These are phyloP conservation scores for Peronospora destructor DNA, from an alignment of 352 stramenopile species.

Conservation along the genomic window DNA sequence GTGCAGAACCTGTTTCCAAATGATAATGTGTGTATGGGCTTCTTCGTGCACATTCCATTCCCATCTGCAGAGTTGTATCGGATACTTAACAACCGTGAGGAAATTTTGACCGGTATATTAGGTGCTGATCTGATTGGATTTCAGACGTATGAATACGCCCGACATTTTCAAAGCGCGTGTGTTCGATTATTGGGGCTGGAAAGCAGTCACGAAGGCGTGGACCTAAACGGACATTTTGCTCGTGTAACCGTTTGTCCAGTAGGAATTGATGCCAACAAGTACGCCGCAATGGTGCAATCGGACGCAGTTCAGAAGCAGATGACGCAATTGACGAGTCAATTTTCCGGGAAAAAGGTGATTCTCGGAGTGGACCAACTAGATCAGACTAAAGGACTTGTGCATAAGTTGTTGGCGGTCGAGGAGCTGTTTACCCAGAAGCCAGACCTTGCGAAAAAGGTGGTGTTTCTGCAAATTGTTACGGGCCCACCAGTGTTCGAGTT, in stretches of 20 bases:
- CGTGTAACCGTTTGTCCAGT: conserved; percentile 84
- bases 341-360: conserved; percentile 81
- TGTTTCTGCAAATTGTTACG: conserved; percentile 91
- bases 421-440: conserved; percentile 82
- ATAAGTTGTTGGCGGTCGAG: conserved; percentile 87
- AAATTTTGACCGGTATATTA: conserved; percentile 84
- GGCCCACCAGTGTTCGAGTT: conserved; percentile 43
- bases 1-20: conserved; percentile 86
- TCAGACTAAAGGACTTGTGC: conserved; percentile 85
- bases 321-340: conserved; percentile 49
- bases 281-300: conserved; percentile 51
- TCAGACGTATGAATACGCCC: conserved; percentile 87
- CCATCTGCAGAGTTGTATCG: conserved; percentile 86
- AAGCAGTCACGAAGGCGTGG: conserved; percentile 84
- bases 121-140: conserved; percentile 86
- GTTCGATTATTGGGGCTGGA: conserved; percentile 82
- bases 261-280: conserved; percentile 82
- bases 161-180: conserved; percentile 84
- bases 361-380: conserved; percentile 81
- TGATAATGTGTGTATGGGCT: conserved; percentile 82
- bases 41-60: conserved; percentile 89
- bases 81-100: conserved; percentile 83
- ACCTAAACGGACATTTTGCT: conserved; percentile 85
- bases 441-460: conserved; percentile 90
- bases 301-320: conserved; percentile 64